These are phyloP conservation scores for Arachnomyces sp. DNA, from an alignment of 2,329 filamentous ascomycete genomes.

Conservation along the genomic window DNA sequence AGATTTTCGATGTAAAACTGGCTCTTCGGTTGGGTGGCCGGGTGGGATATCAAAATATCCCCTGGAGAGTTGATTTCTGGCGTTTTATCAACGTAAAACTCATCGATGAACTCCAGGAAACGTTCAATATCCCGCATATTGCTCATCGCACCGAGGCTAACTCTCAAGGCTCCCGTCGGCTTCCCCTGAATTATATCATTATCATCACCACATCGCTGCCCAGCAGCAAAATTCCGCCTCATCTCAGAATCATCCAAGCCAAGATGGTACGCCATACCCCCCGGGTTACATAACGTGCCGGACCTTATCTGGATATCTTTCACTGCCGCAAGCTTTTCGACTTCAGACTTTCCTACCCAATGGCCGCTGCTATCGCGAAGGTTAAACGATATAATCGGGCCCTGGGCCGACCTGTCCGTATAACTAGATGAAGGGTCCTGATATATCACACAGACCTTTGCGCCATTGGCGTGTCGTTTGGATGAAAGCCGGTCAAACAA, in stretches of 20 bases:
- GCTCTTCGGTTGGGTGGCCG: conserved; percentile 8
- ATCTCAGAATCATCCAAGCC: conserved; percentile 71
- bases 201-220: conserved; percentile 74
- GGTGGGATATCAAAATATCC: conserved; percentile 5
- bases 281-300: conserved; percentile 86
- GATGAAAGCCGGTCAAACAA: conserved; percentile 51
- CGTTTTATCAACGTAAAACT: conserved; percentile 52
- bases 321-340: conserved; percentile 75
- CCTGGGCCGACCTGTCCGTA: conserved; percentile 43
- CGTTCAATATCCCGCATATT: conserved; percentile 62
- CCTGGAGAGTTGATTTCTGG: conserved; percentile 14
- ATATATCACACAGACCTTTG: conserved; percentile 60
- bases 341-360: conserved; percentile 73
- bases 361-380: conserved; percentile 57
- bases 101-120: conserved; percentile 63
- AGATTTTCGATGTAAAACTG: conserved; percentile 53
- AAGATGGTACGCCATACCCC: conserved; percentile 68
- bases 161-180: conserved; percentile 76
- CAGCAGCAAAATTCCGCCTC: conserved; percentile 72
- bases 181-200: conserved; percentile 76
- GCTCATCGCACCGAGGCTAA: conserved; percentile 87
- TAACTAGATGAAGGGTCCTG: conserved; percentile 34
- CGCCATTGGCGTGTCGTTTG: conserved; percentile 62
- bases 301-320: conserved; percentile 78
- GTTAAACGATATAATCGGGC: conserved; percentile 80